phyloP scores from a whole-genome alignment of 441 rosid species.

The Sinapis alba region DNA sequence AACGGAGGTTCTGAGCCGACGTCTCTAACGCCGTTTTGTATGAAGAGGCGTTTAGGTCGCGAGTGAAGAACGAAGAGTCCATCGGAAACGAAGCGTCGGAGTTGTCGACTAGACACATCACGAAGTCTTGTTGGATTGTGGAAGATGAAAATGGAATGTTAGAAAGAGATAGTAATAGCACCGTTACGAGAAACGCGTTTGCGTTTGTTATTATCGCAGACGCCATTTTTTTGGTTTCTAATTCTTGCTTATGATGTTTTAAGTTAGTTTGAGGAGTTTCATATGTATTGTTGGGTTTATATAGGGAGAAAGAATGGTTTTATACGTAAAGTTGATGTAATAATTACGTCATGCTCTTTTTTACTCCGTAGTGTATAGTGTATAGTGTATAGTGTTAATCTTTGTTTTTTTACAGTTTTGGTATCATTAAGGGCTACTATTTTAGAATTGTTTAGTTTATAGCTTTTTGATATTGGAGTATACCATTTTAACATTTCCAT shows the following conservation, averaged over 20 bases:
- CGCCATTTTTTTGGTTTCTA: slow-evolving; percentile 20
- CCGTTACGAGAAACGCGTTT: slow-evolving; percentile 22
- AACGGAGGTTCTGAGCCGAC: slow-evolving; percentile 46
- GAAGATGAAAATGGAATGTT: slow-evolving; percentile 28
- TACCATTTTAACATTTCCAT: slow-evolving; percentile 3
- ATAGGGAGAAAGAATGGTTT: slow-evolving; percentile 26
- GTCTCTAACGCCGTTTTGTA: slow-evolving; percentile 37
- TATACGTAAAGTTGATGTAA: slow-evolving; percentile 39
- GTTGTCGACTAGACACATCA: slow-evolving; percentile 38
- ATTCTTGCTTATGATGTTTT: neutral
- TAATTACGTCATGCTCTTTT: slow-evolving; percentile 30
- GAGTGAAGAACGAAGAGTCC: slow-evolving; percentile 38
- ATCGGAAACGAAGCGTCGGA: slow-evolving; percentile 39
- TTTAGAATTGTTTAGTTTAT: slow-evolving; percentile 21
- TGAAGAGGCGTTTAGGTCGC: slow-evolving; percentile 36
- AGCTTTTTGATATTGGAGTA: slow-evolving; percentile 7
- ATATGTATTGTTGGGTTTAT: slow-evolving; percentile 23
- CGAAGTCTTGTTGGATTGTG: slow-evolving; percentile 42
- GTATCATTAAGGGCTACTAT: slow-evolving; percentile 19
- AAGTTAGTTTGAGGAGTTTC: slow-evolving; percentile 27
- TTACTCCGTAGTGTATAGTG: slow-evolving; percentile 16
- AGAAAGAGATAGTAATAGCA: slow-evolving; percentile 19
- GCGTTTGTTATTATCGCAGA: slow-evolving; percentile 15
- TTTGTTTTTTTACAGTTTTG: neutral
- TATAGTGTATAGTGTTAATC: neutral